These are phyloP conservation scores for Coemansia biformis DNA, from an alignment of 192 early-diverging fungal species.

Conservation along the genomic window DNA sequence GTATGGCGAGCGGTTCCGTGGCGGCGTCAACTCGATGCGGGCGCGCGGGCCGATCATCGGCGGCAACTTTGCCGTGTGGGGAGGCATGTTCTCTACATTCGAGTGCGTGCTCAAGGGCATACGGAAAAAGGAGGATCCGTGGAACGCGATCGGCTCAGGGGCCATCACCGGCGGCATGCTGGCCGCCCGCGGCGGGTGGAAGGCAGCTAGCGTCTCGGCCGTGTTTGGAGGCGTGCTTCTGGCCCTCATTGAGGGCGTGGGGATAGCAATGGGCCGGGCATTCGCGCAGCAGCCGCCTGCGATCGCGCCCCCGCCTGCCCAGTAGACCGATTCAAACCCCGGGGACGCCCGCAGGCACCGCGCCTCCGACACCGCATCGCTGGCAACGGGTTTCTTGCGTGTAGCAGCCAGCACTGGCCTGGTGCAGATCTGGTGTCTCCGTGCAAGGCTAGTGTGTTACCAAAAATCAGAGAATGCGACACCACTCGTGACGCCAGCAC, in stretches of 20 bases:
- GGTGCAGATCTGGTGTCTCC: too few relatives aligned
- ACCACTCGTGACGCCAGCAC: too few relatives aligned
- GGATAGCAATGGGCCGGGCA: slow-evolving; percentile 69
- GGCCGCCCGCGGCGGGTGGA: slow-evolving; percentile 74
- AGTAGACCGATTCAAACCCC: too few relatives aligned
- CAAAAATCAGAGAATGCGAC: too few relatives aligned
- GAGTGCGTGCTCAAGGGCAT: slow-evolving; percentile 92
- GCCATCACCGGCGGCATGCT: slow-evolving; percentile 92
- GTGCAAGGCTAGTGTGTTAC: too few relatives aligned
- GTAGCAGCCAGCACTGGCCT: too few relatives aligned
- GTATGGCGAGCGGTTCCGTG: slow-evolving; percentile 84
- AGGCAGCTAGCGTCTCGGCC: slow-evolving; percentile 77
- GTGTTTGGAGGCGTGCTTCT: slow-evolving; percentile 89
- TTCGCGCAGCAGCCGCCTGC: slow-evolving; percentile 60
- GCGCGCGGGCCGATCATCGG: slow-evolving; percentile 89
- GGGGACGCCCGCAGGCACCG: too few relatives aligned
- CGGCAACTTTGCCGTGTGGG: slow-evolving; percentile 99
- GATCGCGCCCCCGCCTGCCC: slow-evolving; percentile 33
- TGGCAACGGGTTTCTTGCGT: too few relatives aligned
- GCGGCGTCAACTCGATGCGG: slow-evolving; percentile 83
- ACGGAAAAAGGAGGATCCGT: slow-evolving; percentile 97
- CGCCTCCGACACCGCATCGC: too few relatives aligned
- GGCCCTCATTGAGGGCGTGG: slow-evolving; percentile 93
- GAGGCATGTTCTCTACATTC: slow-evolving; percentile 94
- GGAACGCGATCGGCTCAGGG: slow-evolving; percentile 95